Evolutionary conservation across 2,329 filamentous ascomycete species (phyloP), one percentile per base, ranked within the genome.

Genomic region (Ophiocordyceps camponoti-saundersi): DNA sequence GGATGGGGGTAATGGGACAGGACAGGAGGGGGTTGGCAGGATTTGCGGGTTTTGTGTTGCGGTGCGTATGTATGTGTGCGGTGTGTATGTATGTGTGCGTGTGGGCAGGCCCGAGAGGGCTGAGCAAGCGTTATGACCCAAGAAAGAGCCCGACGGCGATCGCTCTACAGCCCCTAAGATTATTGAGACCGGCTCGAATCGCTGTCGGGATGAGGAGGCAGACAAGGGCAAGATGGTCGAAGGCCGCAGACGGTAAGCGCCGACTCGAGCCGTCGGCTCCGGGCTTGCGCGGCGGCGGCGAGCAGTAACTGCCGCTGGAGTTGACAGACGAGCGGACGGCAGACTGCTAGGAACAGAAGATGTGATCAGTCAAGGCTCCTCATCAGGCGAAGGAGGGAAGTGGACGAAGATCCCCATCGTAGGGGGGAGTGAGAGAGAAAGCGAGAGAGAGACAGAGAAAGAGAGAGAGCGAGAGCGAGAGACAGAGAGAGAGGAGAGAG

Each of bases 171-270:
- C 32, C 32, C 15, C 6, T 3, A 15, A 36, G 32, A 15, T 6
- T 36, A 6, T n/a, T 36, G 32, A 36, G 32, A 6, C n/a, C n/a
- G 32, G n/a, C 32, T 36, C n/a, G 15, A n/a, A n/a, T 36, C n/a
- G 32, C 32, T 30, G 50, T 48, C 36, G 44, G 32, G 44, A 21
- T n/a, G 30, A n/a, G 18, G 20, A 53, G 42, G 23, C 26, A 18
- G 16, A 13, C 2, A 3, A 45, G 29, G 48, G 47, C 52, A 56
- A 55, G 51, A 57, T 55, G 57, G 58, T 61, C 52, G 48, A 56
- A 20, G 50, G 50, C 44, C 49, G 50, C 55, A 50, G 59, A 58
- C 59, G 57, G 57, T 61, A 60, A 62, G 60, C 61, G 59, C 59
- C 59, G 49, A 52, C 46, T 51, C 50, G 54, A 52, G 50, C 51